A percentile compares a stretch with the other conserved stretches of the same genome.
phyloP scores from a whole-genome alignment of 2,329 filamentous ascomycete species.

The Alternaria solani region DNA sequence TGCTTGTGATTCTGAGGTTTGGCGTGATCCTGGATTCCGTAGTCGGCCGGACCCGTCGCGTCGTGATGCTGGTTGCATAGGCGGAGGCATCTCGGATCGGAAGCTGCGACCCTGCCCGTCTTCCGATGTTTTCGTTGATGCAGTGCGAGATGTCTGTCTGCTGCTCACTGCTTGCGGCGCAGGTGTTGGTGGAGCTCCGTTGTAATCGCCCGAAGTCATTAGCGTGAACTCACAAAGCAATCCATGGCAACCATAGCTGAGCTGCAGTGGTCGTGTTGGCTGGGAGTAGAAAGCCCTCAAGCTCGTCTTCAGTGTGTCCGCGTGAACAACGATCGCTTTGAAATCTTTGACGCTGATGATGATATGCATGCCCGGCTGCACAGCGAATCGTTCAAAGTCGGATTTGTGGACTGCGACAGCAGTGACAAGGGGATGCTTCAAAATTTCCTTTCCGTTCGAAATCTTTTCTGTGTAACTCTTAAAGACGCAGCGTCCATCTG shows the following conservation, averaged over 20 bases:
- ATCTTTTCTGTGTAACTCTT: slow-evolving; percentile 85
- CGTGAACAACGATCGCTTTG: slow-evolving; percentile 78
- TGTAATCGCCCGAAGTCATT: slow-evolving; percentile 78
- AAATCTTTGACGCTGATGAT: slow-evolving; percentile 86
- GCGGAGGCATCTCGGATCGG: slow-evolving; percentile 55
- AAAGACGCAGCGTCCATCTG: slow-evolving; percentile 74
- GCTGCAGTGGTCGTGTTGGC: slow-evolving; percentile 74
- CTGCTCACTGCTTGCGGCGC: slow-evolving; percentile 29
- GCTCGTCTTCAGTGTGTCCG: slow-evolving; percentile 71
- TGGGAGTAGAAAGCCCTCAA: slow-evolving; percentile 74
- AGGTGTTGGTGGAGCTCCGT: slow-evolving; percentile 45
- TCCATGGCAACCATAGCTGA: slow-evolving; percentile 73
- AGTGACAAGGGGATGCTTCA: slow-evolving; percentile 82
- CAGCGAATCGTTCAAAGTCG: slow-evolving; percentile 77
- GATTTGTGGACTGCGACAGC: slow-evolving; percentile 78
- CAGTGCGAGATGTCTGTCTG: slow-evolving; percentile 44
- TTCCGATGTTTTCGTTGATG: slow-evolving; percentile 31
- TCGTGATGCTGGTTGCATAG: slow-evolving; percentile 45
- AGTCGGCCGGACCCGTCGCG: slow-evolving; percentile 38
- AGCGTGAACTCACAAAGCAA: slow-evolving; percentile 79
- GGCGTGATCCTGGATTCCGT: slow-evolving; percentile 39
- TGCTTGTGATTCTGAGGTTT: slow-evolving; percentile 25
- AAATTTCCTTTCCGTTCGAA: slow-evolving; percentile 73
- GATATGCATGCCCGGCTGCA: slow-evolving; percentile 79
- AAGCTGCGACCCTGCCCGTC: slow-evolving; percentile 30